These are phyloP conservation scores for Erodium moschatum DNA, from an alignment of 441 rosid species.

Conservation along the genomic window DNA sequence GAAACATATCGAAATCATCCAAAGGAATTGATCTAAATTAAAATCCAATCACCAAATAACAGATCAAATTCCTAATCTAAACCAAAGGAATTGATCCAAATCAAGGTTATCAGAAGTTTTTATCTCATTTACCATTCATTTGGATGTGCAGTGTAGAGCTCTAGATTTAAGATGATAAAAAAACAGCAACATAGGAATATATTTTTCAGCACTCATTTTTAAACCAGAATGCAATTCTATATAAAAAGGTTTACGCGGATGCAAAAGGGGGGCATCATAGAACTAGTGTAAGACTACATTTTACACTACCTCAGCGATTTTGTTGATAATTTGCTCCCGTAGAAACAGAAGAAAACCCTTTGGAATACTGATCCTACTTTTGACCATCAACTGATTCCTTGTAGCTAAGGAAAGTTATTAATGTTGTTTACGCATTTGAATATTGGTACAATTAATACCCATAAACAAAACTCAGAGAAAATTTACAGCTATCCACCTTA, in stretches of 20 bases:
- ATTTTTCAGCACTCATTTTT: too few relatives aligned
- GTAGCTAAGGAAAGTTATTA: background rate
- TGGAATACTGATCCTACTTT: conserved; percentile 3
- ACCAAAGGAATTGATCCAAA: too few relatives aligned
- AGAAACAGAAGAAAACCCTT: conserved; percentile 1
- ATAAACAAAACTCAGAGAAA: background rate
- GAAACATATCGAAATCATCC: too few relatives aligned
- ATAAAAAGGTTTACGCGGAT: background rate
- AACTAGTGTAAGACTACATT: background rate
- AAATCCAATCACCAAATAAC: too few relatives aligned
- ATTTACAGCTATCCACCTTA: background rate
- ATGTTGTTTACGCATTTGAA: background rate
- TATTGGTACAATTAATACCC: conserved; percentile 3
- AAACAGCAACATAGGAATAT: too few relatives aligned
- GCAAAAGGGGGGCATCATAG: conserved; percentile 1
- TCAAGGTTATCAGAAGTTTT: too few relatives aligned
- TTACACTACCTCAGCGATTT: background rate
- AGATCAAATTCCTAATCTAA: too few relatives aligned
- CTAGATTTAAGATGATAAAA: too few relatives aligned
- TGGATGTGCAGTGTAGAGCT: too few relatives aligned
- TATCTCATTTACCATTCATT: too few relatives aligned
- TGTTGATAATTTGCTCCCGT: background rate
- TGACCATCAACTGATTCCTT: background rate
- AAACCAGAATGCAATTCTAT: too few relatives aligned
- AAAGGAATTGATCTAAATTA: too few relatives aligned